Evolutionary conservation across 495 filamentous ascomycete species (phyloP), one percentile per base, ranked within the genome.

Genomic region (Gamarada debralockiae): DNA sequence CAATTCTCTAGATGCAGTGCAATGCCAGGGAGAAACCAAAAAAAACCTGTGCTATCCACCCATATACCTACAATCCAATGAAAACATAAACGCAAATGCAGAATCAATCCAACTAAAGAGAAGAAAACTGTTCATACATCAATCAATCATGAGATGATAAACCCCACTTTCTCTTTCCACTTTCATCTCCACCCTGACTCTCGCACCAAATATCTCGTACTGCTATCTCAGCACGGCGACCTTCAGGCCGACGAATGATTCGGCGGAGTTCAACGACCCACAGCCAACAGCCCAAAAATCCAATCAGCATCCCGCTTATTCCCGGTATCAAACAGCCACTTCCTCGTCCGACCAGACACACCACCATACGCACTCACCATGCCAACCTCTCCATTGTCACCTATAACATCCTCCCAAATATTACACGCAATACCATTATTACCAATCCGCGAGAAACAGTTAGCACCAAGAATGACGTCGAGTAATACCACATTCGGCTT

Each of bases 351-450:
- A 9, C 85, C 86, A 3, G 75, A 78, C 1, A 95, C 82, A 21
- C 86, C 87, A 3, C 93, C 93, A 33, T 77, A 75, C 45, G 82
- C 74, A 0, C 82, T 81, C 24, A 82, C 81, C 1, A 76, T 70
- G 10, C 88, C 89, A 15, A 84, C 72, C 52, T 79, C 75, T 0
- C 86, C 86, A 60, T 84, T 77, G 55, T 82, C 77, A 21, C 86
- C 87, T 20, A 83, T 74, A 36, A 84, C 75, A 62, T 93, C 88
- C 62, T 92, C 86, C 80, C 90, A 90, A 10, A 97, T 84, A 50
- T 83, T 91, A 43, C 95, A 76, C 13, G 90, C 87, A 61, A 98
- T 89, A 7, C 93, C 93, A 37, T 83, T 86, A 43, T 85, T 74
- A 0, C 87, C 92, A 24, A 96, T 74, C 7, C 88, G 76, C 62